Percentiles rank a stretch among this genome's conserved stretches.
Conservation (phyloP, 148 eudicot species). For the Suaeda aralocaspica region DNA sequence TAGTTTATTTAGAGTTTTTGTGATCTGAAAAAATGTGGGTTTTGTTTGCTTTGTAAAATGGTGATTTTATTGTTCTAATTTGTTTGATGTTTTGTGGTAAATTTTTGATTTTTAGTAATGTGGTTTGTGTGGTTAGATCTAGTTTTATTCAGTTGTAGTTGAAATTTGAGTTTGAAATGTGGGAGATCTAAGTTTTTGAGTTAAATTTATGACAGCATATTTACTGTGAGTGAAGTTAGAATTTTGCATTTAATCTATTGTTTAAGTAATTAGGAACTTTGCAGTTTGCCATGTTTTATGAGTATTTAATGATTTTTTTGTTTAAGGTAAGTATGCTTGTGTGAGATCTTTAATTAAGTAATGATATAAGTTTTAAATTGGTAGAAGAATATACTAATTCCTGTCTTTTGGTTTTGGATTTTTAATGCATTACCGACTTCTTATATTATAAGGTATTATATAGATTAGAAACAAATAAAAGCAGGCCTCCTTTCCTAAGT, state of each 20-base stretch:
- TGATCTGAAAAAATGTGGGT: not conserved
- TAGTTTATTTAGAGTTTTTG: not conserved
- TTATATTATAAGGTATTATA: too few species aligned
- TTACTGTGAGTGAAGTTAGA: not conserved
- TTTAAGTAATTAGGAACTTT: not conserved
- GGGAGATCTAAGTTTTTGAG: not conserved
- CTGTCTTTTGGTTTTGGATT: not conserved
- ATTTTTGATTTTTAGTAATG: not conserved
- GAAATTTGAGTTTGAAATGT: not conserved
- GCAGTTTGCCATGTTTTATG: too few species aligned
- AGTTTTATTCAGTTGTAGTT: constrained; percentile 9
- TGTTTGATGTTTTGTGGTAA: not conserved
- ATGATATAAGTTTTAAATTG: not conserved
- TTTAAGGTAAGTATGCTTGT: not conserved
- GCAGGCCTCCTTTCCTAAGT: too few species aligned
- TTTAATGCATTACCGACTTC: not conserved
- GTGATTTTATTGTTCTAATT: not conserved
- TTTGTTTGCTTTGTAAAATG: not conserved
- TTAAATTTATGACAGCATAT: not conserved
- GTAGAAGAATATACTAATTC: not conserved
- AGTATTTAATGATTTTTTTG: not conserved
- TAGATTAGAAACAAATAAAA: too few species aligned
- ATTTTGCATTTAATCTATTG: not conserved
- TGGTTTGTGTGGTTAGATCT: constrained; percentile 19
- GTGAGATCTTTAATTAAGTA: not conserved